Base-by-base conservation (phyloP, 2,329 filamentous ascomycete genomes). In the Hymenoscyphus linearis region DNA sequence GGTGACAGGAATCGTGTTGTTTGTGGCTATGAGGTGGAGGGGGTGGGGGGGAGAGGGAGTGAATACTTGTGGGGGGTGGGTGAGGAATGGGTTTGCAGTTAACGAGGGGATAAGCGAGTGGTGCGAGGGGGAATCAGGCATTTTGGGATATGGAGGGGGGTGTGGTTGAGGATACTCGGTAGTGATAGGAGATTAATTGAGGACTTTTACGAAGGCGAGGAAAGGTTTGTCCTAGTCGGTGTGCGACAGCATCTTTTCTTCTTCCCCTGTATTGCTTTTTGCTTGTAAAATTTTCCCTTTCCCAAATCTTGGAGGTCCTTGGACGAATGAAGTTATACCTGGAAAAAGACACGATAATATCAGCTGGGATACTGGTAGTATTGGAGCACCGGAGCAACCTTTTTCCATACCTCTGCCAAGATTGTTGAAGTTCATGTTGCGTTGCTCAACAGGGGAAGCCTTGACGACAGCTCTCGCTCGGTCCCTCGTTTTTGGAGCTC, bases 111-210 rank as follows among this genome's bases (percentile, higher is more conserved):
- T 93, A 83, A 90, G 90, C 0, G 80, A 74, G 35, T 97, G 92
- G 91, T 79, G 81, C 64, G 92, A 97, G 74, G 91, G 70, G 90
- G 89, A 3, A 93, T 96, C 59, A 79, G 83, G 66, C 91, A 96
- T 77, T 81, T 96, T 18, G 92, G 90, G 62, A 96, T 97, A 92
- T 96, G 84, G 65, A 70, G 74, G 65, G 76, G 83, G 36, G 62
- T 31, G 64, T 78, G 16, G 18, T 18, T 16, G 16, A 47, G 40
- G 40, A 9, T 12, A n/a, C 9, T n/a, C 6, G 22, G 2, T 47
- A 22, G 44, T n/a, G 10, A 25, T 10, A 22, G n/a, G 18, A 22
- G 40, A 18, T 7, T 13, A 7, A 13, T 7, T 4, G n/a, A 25
- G 53, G 12, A n/a, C n/a, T n/a, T n/a, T n/a, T n/a, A n/a, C n/a